Conservation (phyloP, 2,329 filamentous ascomycete species). For the Alternaria consortialis region DNA sequence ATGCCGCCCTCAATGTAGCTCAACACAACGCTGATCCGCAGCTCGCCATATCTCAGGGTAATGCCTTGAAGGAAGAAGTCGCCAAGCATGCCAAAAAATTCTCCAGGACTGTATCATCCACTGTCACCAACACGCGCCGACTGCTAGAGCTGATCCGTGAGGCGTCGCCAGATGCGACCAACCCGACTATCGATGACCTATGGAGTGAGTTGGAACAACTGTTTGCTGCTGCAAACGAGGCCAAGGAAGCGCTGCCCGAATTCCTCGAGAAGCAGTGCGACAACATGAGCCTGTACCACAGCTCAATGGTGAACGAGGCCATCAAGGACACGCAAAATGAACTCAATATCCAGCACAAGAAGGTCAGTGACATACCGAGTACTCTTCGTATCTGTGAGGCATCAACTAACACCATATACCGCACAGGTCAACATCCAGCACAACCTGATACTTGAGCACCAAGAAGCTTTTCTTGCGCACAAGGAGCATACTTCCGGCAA, state of each 20-base stretch:
- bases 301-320: conserved; percentile 34
- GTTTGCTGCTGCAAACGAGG: conserved; percentile 26
- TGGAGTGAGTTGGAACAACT: conserved; percentile 42
- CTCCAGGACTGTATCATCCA: conserved; percentile 26
- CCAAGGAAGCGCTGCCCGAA: conserved; percentile 30
- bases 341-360: conserved; percentile 39
- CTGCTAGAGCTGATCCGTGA: conserved; percentile 38
- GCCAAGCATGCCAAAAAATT: conserved; percentile 29
- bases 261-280: conserved; percentile 43
- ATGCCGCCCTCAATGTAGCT: neutral
- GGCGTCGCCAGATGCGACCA: conserved; percentile 19
- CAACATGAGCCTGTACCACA: conserved; percentile 37
- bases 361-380: conserved; percentile 10
- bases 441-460: conserved; percentile 38
- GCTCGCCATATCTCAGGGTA: conserved; percentile 35
- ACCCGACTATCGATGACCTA: conserved; percentile 28
- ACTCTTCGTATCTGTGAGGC: neutral
- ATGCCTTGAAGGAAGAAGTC: conserved; percentile 32
- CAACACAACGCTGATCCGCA: conserved; percentile 23
- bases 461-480: conserved; percentile 38
- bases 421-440: conserved; percentile 33
- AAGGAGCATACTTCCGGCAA: conserved; percentile 28
- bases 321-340: conserved; percentile 35
- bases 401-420: neutral
- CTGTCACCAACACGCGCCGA: conserved; percentile 29